Percentiles rank a stretch among this genome's conserved stretches.
These are phyloP conservation scores for Hemisphaericaspora lyxosophila DNA, from an alignment of 1,139 yeast species.

Conservation along the genomic window DNA sequence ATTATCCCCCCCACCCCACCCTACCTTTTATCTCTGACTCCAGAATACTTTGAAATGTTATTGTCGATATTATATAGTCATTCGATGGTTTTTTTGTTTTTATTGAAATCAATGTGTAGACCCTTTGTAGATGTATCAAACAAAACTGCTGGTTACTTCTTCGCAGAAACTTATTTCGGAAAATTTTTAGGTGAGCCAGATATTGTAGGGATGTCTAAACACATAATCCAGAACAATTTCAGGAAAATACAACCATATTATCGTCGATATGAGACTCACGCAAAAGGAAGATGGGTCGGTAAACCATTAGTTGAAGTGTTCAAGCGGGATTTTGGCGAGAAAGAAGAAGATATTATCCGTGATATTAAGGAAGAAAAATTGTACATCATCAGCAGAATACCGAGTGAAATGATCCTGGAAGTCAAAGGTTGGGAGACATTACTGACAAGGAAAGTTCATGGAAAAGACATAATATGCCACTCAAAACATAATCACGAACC, in stretches of 20 bases:
- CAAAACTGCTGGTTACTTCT: background rate
- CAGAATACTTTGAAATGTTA: no score
- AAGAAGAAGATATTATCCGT: conserved; percentile 19
- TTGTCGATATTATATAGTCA: no score
- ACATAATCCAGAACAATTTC: conserved; percentile 37
- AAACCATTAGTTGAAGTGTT: conserved; percentile 44
- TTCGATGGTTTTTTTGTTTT: no score
- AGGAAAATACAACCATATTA: conserved; percentile 51
- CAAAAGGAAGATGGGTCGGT: conserved; percentile 52
- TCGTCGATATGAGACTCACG: conserved; percentile 36
- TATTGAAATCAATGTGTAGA: no score
- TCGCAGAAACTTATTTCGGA: no score
- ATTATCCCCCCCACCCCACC: no score
- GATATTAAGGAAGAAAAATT: conserved; percentile 28
- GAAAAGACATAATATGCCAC: conserved; percentile 52
- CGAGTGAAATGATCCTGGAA: conserved; percentile 16
- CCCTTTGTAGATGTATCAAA: no score
- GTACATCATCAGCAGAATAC: conserved; percentile 25
- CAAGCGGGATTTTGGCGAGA: conserved; percentile 45
- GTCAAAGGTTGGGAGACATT: conserved; percentile 26
- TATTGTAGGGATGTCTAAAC: conserved; percentile 10
- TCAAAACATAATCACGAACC: conserved; percentile 66
- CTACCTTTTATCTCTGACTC: no score
- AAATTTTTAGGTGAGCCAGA: no score
- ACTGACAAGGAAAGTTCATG: conserved; percentile 25